A percentile compares a stretch with the other conserved stretches of the same genome.
phyloP scores from a whole-genome alignment of 2,329 filamentous ascomycete genomes.

The Penicillium sp. region DNA sequence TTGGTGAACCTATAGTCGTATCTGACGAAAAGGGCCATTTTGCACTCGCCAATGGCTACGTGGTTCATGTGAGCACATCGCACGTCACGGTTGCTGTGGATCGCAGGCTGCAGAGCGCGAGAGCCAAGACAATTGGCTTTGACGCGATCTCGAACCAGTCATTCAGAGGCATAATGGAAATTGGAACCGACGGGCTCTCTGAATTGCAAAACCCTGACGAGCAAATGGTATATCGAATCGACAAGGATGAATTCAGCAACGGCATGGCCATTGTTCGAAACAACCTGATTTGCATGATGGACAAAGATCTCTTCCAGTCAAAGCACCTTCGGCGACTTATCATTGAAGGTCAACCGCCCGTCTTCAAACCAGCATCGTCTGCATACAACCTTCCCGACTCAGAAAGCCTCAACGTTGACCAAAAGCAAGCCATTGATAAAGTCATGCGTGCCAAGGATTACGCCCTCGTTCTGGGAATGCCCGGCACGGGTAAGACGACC shows the following conservation, averaged over 20 bases:
- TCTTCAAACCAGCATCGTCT: constrained; percentile 69
- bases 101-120: constrained; percentile 82
- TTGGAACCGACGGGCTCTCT: constrained; percentile 59
- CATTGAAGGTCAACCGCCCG: constrained; percentile 73
- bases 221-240: constrained; percentile 73
- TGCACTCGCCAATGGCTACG: constrained; percentile 88
- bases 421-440: constrained; percentile 83
- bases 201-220: constrained; percentile 49
- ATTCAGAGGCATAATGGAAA: constrained; percentile 91
- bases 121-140: constrained; percentile 75
- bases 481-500: constrained; percentile 96
- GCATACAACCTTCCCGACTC: constrained; percentile 63
- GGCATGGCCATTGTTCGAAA: constrained; percentile 95
- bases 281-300: constrained; percentile 92
- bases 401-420: constrained; percentile 78
- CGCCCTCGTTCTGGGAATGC: constrained; percentile 96
- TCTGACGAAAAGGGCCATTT: constrained; percentile 96
- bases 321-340: constrained; percentile 76
- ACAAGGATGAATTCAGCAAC: constrained; percentile 98
- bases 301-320: constrained; percentile 71
- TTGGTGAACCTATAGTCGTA: constrained; percentile 92
- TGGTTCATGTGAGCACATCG: constrained; percentile 73
- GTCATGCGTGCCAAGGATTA: constrained; percentile 96
- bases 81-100: constrained; percentile 89
- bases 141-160: constrained; percentile 76